Conservation (phyloP, 2,329 filamentous ascomycete species). For the Colletotrichum coccodes region DNA sequence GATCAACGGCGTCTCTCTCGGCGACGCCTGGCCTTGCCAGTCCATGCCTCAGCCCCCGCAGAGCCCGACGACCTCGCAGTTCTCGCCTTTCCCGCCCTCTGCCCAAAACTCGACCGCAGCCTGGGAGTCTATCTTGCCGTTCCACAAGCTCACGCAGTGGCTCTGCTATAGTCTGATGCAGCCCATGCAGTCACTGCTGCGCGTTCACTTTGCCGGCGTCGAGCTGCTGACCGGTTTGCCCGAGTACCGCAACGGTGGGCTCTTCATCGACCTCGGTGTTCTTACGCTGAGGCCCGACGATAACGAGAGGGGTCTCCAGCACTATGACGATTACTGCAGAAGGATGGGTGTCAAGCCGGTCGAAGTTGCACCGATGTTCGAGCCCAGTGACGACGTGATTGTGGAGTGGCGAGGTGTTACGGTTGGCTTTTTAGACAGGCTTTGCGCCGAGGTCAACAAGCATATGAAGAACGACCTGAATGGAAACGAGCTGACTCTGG, state of each 20-base stretch:
- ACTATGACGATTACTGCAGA: conserved; percentile 72
- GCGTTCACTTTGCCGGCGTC: conserved; percentile 60
- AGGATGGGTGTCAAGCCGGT: conserved; percentile 72
- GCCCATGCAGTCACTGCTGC: conserved; percentile 64
- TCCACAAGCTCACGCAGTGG: conserved; percentile 77
- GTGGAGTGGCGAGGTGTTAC: conserved; percentile 71
- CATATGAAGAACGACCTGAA: conserved; percentile 70
- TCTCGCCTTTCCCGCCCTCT: conserved; percentile 57
- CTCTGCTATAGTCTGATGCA: conserved; percentile 79
- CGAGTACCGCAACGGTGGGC: conserved; percentile 78
- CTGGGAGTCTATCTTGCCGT: conserved; percentile 74
- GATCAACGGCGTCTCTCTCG: conserved; percentile 86
- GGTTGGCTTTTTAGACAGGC: conserved; percentile 63
- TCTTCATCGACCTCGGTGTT: conserved; percentile 71
- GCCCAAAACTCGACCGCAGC: conserved; percentile 61
- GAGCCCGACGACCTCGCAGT: conserved; percentile 59
- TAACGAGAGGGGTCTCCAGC: conserved; percentile 51
- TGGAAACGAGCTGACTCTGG: conserved; percentile 78
- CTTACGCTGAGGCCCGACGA: conserved; percentile 60
- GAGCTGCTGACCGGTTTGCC: conserved; percentile 73
- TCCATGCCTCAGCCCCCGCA: conserved; percentile 72
- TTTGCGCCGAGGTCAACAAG: conserved; percentile 61
- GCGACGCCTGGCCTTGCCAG: conserved; percentile 93
- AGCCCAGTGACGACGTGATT: conserved; percentile 65
- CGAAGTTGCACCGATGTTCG: conserved; percentile 60